These are phyloP conservation scores for Fragilariopsis cylindrus DNA, from an alignment of 108 stramenopile genomes.

Conservation along the genomic window DNA sequence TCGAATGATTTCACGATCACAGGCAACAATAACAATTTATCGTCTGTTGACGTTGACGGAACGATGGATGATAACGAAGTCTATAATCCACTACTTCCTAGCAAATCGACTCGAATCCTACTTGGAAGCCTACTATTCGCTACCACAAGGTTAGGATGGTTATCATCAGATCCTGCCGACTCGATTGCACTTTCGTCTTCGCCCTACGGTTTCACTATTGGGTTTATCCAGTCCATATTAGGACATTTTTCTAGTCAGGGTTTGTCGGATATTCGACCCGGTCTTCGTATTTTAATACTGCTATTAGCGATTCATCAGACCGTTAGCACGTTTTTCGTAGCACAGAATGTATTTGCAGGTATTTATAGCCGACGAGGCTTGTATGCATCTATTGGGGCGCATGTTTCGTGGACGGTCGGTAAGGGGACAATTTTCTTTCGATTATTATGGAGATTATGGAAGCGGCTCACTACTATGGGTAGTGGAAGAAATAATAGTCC, in stretches of 20 bases:
- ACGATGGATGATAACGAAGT: neutral
- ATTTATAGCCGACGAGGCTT: slow-evolving; percentile 27
- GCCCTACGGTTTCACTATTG: slow-evolving; percentile 33
- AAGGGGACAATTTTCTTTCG: slow-evolving; percentile 31
- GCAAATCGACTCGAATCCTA: slow-evolving; percentile 12
- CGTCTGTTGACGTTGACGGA: too few species aligned
- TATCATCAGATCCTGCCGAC: slow-evolving; percentile 16
- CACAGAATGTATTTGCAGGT: slow-evolving; percentile 21
- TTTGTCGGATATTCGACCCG: slow-evolving; percentile 19
- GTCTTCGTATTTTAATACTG: slow-evolving; percentile 10
- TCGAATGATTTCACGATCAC: neutral
- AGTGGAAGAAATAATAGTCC: neutral
- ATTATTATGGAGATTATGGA: slow-evolving; percentile 11
- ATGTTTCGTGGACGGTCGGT: slow-evolving; percentile 36
- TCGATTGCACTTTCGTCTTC: slow-evolving; percentile 19
- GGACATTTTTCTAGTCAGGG: slow-evolving; percentile 15
- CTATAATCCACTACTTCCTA: neutral
- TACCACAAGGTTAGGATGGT: slow-evolving; percentile 31
- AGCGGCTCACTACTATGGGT: neutral
- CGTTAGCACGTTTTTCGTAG: slow-evolving; percentile 32
- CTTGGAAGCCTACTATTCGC: slow-evolving; percentile 29
- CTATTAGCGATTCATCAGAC: slow-evolving; percentile 34
- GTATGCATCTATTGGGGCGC: slow-evolving; percentile 27
- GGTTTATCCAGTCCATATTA: slow-evolving; percentile 19
- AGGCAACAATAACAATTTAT: neutral